Evolutionary conservation across 2,329 filamentous ascomycete genomes (phyloP), one percentile per base, ranked within the genome.

Genomic region (Aspergillus sp.): DNA sequence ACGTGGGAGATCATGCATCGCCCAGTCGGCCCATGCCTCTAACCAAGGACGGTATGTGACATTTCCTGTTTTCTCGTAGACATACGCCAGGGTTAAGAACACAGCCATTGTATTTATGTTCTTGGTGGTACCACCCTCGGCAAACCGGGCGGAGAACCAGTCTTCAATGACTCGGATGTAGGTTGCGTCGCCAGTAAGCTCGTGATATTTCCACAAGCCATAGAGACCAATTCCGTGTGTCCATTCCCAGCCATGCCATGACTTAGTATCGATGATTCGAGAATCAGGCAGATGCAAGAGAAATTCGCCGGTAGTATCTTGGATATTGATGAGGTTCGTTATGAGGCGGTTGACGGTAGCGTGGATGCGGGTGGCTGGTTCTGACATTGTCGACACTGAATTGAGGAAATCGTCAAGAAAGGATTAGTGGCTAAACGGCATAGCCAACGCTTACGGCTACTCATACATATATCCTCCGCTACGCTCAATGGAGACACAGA

Each of bases 91-190:
- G 0, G 86, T 88, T 17, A 90, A 71, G 65, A 90, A 87, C 0
- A 83, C 83, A 10, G 84, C 82, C 85, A 90, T 89, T 13, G 87
- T 90, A 72, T 89, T 90, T 75, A 89, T 89, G 66, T 90, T 90
- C 65, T 90, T 90, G 35, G 85, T 88, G 3, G 87, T 90, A 61
- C 76, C 83, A 17, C 85, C 84, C 47, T 83, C 82, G 1, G 75
- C 76, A 52, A 89, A 83, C 7, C 86, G 82, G 43, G 76, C 78
- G 5, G 73, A 71, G 68, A 88, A 90, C 87, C 87, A 91, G 49
- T 79, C 75, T 60, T 86, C 77, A 57, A 90, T 88, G 52, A 85
- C 82, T 51, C 74, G 66, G 17, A 89, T 75, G 47, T 80, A 79
- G 25, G 72, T 67, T 1, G 73, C 65, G 25, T 84, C 80, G 42